Base-by-base conservation (phyloP, 179 eudicot genomes). In the Spinacia oleracea region DNA sequence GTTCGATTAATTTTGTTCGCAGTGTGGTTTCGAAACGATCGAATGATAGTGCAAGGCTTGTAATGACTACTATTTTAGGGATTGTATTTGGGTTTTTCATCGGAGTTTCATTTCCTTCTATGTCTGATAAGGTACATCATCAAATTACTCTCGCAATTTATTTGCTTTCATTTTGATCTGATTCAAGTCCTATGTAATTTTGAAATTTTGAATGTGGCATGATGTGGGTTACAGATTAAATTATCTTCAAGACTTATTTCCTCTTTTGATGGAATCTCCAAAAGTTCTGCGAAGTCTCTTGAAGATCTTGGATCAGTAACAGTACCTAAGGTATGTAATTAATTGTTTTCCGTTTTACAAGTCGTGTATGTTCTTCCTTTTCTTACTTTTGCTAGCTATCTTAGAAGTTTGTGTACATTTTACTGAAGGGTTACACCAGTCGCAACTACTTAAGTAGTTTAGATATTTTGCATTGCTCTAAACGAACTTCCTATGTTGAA, bases 1-100 rank as follows among this genome's bases (percentile, higher is more conserved):
- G 9, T 76, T 56, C 20, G 16, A 40, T 81, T 43, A 34, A 15
- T 67, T 73, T 18, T 77, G 53, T 69, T 81, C 80, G 80, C 86
- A 94, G 98, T 85, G 96, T 93, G 78, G 85, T 81, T 79, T 79
- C 77, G 43, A 94, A 84, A 60, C 90, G 85, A 84, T 84, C 97
- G 77, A 91, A 90, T 84, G 94, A 90, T 53, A 83, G 81, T 77
- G 89, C 86, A 12, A 87, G 91, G 75, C 88, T 94, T 73, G 73
- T 94, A 43, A 78, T 91, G 77, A 87, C 91, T 35, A 87, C 94
- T 73, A 83, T 93, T 45, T 76, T 91, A 85, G 98, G 97, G 62
- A 88, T 91, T 81, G 92, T 92, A 63, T 84, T 94, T 78, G 98
- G 98, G 51, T 94, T 92, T 87, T 91, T 94, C 72, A 78, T 93